Evolutionary conservation across 495 filamentous ascomycete species (phyloP).

Genomic region (Rhypophila decipiens): DNA sequence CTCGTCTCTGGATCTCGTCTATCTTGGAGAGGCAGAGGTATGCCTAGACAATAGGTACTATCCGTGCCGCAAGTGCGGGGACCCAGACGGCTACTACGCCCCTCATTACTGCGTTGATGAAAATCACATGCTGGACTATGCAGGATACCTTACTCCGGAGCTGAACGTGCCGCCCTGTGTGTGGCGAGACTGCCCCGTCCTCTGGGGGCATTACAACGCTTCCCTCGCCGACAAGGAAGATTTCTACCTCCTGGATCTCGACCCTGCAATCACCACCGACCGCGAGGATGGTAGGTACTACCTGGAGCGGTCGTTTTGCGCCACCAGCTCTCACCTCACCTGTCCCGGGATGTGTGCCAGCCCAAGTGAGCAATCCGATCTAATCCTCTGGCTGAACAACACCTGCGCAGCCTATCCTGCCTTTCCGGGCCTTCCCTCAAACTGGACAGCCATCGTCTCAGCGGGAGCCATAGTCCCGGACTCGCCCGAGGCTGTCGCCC

Average conservation of each 20-base stretch:
- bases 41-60: background rate
- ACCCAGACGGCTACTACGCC: background rate
- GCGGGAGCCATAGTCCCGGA: too few relatives aligned
- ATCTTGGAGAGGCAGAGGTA: background rate
- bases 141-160: background rate
- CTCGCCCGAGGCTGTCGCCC: too few relatives aligned
- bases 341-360: background rate
- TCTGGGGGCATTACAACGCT: background rate
- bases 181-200: background rate
- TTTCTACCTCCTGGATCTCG: too few relatives aligned
- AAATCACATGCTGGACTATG: background rate
- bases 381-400: slow-evolving; percentile 1
- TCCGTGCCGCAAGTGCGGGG: too few relatives aligned
- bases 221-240: background rate
- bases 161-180: background rate
- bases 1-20: background rate
- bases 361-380: background rate
- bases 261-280: background rate
- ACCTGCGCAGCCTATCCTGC: background rate
- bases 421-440: background rate
- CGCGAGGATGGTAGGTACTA: background rate
- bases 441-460: background rate
- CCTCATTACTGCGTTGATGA: too few relatives aligned
- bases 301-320: background rate
- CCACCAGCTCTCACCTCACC: too few relatives aligned